These are phyloP conservation scores for Penicillium odoratum DNA, from an alignment of 495 filamentous ascomycete genomes.

Conservation along the genomic window DNA sequence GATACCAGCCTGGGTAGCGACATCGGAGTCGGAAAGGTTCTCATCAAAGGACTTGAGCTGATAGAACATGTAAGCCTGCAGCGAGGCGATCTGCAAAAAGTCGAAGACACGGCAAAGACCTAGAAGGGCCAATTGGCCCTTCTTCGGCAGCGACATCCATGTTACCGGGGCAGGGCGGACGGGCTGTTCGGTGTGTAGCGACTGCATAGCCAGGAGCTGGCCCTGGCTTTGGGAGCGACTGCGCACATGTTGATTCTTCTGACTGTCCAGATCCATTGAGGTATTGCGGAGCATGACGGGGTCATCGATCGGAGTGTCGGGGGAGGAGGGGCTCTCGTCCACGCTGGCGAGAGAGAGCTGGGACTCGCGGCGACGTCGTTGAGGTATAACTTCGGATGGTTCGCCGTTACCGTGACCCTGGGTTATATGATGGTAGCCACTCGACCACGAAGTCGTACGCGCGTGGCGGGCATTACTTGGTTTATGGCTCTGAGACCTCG, in stretches of 20 bases:
- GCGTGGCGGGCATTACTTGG: conserved; percentile 41
- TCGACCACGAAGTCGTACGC: conserved; percentile 45
- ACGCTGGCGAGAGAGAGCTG: conserved; percentile 38
- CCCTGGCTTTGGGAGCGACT: conserved; percentile 39
- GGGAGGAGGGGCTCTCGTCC: conserved; percentile 36
- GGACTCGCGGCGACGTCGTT: conserved; percentile 41
- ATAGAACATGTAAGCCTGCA: conserved; percentile 75
- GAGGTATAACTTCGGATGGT: conserved; percentile 28
- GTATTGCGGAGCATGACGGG: conserved; percentile 33
- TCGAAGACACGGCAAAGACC: conserved; percentile 69
- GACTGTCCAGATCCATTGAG: conserved; percentile 34
- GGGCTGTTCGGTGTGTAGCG: conserved; percentile 17
- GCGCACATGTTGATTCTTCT: conserved; percentile 33
- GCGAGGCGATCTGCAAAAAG: conserved; percentile 48
- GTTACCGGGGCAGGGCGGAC: conserved; percentile 47
- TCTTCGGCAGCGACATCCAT: conserved; percentile 70
- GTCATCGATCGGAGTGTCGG: conserved; percentile 28
- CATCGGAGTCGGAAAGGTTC: conserved; percentile 62
- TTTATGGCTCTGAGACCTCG: conserved; percentile 28
- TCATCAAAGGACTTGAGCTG: conserved; percentile 71
- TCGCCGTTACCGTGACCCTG: conserved; percentile 28
- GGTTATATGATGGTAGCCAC: conserved; percentile 33
- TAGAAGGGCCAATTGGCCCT: conserved; percentile 72
- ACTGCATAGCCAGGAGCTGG: conserved; percentile 22
- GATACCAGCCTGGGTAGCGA: conserved; percentile 75